Evolutionary conservation across 768 basidiomycete species (phyloP).

Genomic region (Leccinum aurantiacum): DNA sequence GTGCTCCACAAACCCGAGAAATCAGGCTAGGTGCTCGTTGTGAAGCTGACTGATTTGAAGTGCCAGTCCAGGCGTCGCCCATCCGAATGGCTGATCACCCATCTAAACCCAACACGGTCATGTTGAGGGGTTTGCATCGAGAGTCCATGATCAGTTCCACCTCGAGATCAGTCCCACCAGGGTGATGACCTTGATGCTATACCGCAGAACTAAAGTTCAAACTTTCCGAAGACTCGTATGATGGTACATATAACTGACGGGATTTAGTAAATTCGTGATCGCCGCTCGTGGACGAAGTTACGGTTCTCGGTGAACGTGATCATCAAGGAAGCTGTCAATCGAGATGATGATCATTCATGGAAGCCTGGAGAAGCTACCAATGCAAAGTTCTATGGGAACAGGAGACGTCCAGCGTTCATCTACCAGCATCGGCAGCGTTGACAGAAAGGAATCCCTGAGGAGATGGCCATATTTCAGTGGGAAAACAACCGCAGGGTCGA

Average conservation of each 20-base stretch:
- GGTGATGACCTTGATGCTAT: constrained; percentile 44
- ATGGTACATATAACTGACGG: constrained; percentile 52
- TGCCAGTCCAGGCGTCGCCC: constrained; percentile 23
- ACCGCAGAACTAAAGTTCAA: constrained; percentile 54
- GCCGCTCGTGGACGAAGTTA: background rate
- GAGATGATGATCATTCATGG: constrained; percentile 1
- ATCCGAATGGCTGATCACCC: constrained; percentile 36
- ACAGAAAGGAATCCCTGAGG: constrained; percentile 60
- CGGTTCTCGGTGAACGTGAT: constrained; percentile 49
- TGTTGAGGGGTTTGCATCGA: constrained; percentile 48
- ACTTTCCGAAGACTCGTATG: constrained; percentile 58
- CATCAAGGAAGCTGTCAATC: constrained; percentile 32
- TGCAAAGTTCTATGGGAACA: constrained; percentile 52
- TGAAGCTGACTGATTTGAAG: constrained; percentile 30
- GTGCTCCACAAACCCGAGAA: constrained; percentile 34
- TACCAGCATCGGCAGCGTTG: constrained; percentile 56
- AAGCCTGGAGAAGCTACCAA: constrained; percentile 42
- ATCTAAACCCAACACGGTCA: constrained; percentile 43
- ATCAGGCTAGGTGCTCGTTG: constrained; percentile 36
- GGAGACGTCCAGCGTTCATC: constrained; percentile 48
- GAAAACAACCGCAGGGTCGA: constrained; percentile 68
- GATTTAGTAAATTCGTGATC: background rate
- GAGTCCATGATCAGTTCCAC: constrained; percentile 48
- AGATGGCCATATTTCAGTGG: constrained; percentile 51
- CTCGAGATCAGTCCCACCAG: constrained; percentile 42